Conservation (phyloP, 1,284 basidiomycete genomes). For the Ceraceosorus guamensis region DNA sequence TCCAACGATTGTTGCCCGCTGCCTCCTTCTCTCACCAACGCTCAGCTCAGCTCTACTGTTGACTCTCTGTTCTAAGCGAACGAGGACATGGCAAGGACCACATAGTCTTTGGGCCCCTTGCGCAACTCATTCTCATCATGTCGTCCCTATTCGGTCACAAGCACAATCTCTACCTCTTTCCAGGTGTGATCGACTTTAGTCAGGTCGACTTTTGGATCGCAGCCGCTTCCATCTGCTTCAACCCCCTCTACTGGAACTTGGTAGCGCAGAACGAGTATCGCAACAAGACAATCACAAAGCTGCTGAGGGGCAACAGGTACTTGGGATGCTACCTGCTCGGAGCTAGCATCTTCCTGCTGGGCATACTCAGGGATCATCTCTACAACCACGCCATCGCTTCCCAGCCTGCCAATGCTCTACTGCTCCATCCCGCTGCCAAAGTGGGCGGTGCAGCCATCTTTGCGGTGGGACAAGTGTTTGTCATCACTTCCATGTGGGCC, state of each 20-base stretch:
- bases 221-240: conserved; percentile 11
- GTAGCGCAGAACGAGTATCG: conserved; percentile 70
- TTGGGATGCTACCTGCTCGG: conserved; percentile 83
- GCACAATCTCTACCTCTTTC: conserved; percentile 18
- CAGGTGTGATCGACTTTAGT: conserved; percentile 33
- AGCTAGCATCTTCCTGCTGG: conserved; percentile 78
- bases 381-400: conserved; percentile 65
- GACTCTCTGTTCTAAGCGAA: too few species aligned
- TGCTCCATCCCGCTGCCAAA: conserved; percentile 58
- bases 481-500: conserved; percentile 80
- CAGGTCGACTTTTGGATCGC: conserved; percentile 35
- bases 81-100: too few species aligned
- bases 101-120: too few species aligned
- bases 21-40: too few species aligned
- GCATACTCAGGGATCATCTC: conserved; percentile 73
- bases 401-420: conserved; percentile 57
- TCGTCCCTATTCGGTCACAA: not conserved
- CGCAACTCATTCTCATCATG: too few species aligned
- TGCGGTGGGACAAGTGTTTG: conserved; percentile 53
- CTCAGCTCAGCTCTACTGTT: too few species aligned
- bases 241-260: conserved; percentile 73
- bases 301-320: conserved; percentile 47
- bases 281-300: conserved; percentile 41
- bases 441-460: conserved; percentile 64
- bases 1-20: too few species aligned